Evolutionary conservation across 1,284 basidiomycete genomes (phyloP).

Genomic region (Meira miltonrushii): DNA sequence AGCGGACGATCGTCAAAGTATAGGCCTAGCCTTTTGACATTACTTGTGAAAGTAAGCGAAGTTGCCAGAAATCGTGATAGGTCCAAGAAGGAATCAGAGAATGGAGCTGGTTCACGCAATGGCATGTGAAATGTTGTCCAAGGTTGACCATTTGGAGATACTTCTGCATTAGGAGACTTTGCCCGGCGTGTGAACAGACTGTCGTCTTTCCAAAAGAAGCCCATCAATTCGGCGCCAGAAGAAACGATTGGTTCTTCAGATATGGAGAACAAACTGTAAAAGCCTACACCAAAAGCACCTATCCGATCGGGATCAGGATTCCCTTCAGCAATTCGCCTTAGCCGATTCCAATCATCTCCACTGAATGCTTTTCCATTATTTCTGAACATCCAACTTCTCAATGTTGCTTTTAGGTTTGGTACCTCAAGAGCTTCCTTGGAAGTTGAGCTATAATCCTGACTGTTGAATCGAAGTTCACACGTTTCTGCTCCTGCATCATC

Average conservation of each 20-base stretch:
- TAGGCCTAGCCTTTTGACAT: slow-evolving; percentile 65
- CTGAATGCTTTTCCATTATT: slow-evolving; percentile 67
- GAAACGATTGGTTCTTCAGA: slow-evolving; percentile 83
- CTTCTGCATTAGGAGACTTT: slow-evolving; percentile 22
- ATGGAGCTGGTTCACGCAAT: slow-evolving; percentile 73
- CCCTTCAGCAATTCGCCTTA: slow-evolving; percentile 54
- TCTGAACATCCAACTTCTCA: slow-evolving; percentile 61
- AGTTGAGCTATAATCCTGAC: neutral
- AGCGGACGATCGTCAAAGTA: slow-evolving; percentile 67
- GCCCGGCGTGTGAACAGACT: slow-evolving; percentile 40
- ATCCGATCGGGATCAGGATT: slow-evolving; percentile 59
- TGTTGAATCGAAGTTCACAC: slow-evolving; percentile 50
- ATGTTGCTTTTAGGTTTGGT: slow-evolving; percentile 49
- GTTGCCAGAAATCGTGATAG: slow-evolving; percentile 85
- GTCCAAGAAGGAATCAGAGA: slow-evolving; percentile 74
- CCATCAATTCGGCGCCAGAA: slow-evolving; percentile 77
- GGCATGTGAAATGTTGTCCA: slow-evolving; percentile 93
- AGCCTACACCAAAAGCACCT: slow-evolving; percentile 57
- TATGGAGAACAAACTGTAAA: slow-evolving; percentile 58
- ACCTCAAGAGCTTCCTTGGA: slow-evolving; percentile 20
- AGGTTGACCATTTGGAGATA: slow-evolving; percentile 47
- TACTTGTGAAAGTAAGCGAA: slow-evolving; percentile 88
- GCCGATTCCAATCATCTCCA: slow-evolving; percentile 47
- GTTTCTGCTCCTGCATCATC: slow-evolving; percentile 75
- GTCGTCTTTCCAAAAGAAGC: slow-evolving; percentile 81